These are phyloP conservation scores for Phytophthora constricta DNA, from an alignment of 352 stramenopile species.

Conservation along the genomic window DNA sequence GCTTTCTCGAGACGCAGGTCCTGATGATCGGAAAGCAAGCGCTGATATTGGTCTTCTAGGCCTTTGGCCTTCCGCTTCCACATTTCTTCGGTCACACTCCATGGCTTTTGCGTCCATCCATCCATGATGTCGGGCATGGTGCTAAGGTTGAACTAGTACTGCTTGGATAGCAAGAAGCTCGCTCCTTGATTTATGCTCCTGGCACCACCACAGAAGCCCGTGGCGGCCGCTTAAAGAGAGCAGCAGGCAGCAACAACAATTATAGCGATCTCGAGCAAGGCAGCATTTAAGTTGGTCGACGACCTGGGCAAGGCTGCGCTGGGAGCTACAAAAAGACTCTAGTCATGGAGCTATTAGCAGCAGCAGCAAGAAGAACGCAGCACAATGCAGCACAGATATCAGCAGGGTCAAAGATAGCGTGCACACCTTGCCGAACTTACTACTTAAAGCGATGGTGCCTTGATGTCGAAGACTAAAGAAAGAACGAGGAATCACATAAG, in stretches of 20 bases:
- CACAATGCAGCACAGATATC: background rate
- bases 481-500: conserved; percentile 16
- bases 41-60: conserved; percentile 75
- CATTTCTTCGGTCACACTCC: conserved; percentile 80
- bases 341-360: conserved; percentile 29
- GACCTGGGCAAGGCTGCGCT: conserved; percentile 1
- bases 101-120: conserved; percentile 63
- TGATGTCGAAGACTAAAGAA: conserved; percentile 37
- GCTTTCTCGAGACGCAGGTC: conserved; percentile 72
- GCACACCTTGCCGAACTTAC: conserved; percentile 7
- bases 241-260: conserved; percentile 39
- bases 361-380: conserved; percentile 5
- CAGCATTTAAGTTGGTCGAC: conserved; percentile 5
- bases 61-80: conserved; percentile 78
- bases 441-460: background rate
- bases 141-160: background rate
- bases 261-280: conserved; percentile 21
- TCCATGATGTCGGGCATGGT: conserved; percentile 58
- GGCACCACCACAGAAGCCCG: conserved; percentile 14
- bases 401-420: conserved; percentile 35
- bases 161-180: background rate
- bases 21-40: conserved; percentile 68
- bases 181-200: background rate
- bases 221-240: conserved; percentile 5
- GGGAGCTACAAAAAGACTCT: conserved; percentile 33